These are phyloP conservation scores for Amauroascus verrucosus DNA, from an alignment of 2,329 filamentous ascomycete genomes.

Conservation along the genomic window DNA sequence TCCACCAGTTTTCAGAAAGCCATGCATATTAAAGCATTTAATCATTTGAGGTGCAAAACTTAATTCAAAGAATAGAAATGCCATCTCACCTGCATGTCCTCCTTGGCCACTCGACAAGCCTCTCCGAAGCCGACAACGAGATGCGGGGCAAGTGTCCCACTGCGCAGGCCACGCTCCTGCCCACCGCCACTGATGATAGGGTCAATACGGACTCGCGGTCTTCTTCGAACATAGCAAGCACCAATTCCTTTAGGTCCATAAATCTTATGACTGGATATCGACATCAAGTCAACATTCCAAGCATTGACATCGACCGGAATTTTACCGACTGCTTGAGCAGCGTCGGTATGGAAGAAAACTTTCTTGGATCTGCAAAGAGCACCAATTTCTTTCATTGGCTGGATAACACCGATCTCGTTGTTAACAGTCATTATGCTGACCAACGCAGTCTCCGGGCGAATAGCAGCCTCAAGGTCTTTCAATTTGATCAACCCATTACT, in stretches of 20 bases:
- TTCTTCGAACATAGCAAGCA: constrained; percentile 86
- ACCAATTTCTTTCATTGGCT: constrained; percentile 88
- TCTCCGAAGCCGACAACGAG: constrained; percentile 89
- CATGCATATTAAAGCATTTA: constrained; percentile 75
- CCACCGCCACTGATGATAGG: constrained; percentile 94
- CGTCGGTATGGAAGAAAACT: constrained; percentile 97
- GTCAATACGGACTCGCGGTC: constrained; percentile 85
- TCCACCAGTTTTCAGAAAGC: constrained; percentile 71
- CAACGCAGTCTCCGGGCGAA: constrained; percentile 78
- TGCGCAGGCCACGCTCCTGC: constrained; percentile 88
- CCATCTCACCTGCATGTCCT: constrained; percentile 73
- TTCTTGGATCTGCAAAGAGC: constrained; percentile 83
- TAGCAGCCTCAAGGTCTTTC: constrained; percentile 74
- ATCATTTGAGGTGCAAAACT: constrained; percentile 47
- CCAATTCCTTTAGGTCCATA: constrained; percentile 97
- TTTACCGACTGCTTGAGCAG: constrained; percentile 95
- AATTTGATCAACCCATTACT: constrained; percentile 76
- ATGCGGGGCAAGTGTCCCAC: constrained; percentile 82
- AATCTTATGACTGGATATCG: constrained; percentile 96
- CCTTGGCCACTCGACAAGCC: constrained; percentile 79
- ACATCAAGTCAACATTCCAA: constrained; percentile 98
- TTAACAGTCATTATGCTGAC: constrained; percentile 99
- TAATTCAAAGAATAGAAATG: constrained; percentile 18
- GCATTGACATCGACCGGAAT: constrained; percentile 93
- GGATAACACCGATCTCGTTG: constrained; percentile 99